Percentiles rank a stretch among this genome's conserved stretches.
Conservation (phyloP, 257 asterid genomes). For the Avicennia marina region DNA sequence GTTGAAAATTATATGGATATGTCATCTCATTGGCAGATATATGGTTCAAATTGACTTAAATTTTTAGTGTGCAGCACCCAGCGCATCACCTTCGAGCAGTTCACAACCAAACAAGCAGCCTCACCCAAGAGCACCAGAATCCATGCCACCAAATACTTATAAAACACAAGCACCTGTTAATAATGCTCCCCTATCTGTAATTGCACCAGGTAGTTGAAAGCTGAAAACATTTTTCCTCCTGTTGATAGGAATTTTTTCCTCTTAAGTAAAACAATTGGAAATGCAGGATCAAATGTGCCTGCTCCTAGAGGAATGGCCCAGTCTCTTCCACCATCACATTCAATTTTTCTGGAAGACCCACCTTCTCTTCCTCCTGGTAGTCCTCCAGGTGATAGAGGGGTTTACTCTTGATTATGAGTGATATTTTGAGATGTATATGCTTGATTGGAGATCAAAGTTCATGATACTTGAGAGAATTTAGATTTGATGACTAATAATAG, state of each 20-base stretch:
- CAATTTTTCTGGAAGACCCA: constrained; percentile 25
- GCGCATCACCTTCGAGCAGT: constrained; percentile 37
- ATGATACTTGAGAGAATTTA: background rate
- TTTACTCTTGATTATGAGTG: constrained; percentile 10
- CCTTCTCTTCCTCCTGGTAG: constrained; percentile 48
- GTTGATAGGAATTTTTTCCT: constrained; percentile 3
- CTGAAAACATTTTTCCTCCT: background rate
- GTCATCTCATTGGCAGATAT: constrained; percentile 2
- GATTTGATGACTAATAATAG: too few relatives aligned
- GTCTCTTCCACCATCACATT: constrained; percentile 25
- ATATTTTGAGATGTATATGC: background rate
- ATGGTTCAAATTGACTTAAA: constrained; percentile 29
- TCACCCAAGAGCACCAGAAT: constrained; percentile 29
- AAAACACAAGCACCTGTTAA: constrained; percentile 35
- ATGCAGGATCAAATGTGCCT: constrained; percentile 31
- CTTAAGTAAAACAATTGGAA: constrained; percentile 12
- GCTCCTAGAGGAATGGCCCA: constrained; percentile 26
- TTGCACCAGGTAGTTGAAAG: constrained; percentile 44
- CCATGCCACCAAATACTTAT: constrained; percentile 40
- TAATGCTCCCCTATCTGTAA: constrained; percentile 27
- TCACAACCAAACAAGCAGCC: constrained; percentile 37
- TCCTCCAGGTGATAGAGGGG: constrained; percentile 54
- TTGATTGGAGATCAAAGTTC: background rate
- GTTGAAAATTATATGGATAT: constrained; percentile 13
- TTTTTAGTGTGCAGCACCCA: constrained; percentile 43